These are phyloP conservation scores for Tricholoma sp. DNA, from an alignment of 768 basidiomycete genomes.

Conservation along the genomic window DNA sequence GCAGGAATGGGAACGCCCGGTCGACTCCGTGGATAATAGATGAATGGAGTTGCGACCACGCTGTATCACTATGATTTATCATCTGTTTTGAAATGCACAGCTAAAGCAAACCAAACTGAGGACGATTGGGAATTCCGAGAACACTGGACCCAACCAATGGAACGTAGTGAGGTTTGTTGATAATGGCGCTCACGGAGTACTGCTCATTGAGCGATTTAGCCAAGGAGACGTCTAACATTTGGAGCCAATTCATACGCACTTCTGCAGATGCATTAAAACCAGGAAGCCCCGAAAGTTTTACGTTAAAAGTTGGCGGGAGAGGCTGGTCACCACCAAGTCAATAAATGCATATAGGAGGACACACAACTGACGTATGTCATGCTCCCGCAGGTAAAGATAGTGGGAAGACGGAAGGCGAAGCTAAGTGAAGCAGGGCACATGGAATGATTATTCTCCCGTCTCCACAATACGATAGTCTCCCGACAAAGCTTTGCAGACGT, in stretches of 20 bases:
- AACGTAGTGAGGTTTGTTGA: slow-evolving; percentile 39
- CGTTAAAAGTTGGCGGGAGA: slow-evolving; percentile 66
- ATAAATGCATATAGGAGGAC: not conserved
- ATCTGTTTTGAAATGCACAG: not conserved
- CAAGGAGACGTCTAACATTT: not conserved
- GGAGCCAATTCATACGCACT: slow-evolving; percentile 20
- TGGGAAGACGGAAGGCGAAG: slow-evolving; percentile 56
- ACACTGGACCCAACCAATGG: slow-evolving; percentile 48
- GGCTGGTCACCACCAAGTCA: slow-evolving; percentile 34
- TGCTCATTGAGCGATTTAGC: slow-evolving; percentile 11
- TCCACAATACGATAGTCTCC: slow-evolving; percentile 53
- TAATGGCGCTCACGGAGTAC: slow-evolving; percentile 55
- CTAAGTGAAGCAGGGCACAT: slow-evolving; percentile 48
- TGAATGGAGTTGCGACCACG: slow-evolving; percentile 51
- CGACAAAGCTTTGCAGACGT: slow-evolving; percentile 47
- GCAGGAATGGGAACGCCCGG: slow-evolving; percentile 49
- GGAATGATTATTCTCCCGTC: slow-evolving; percentile 34
- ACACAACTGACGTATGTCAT: slow-evolving; percentile 47
- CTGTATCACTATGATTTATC: slow-evolving; percentile 33
- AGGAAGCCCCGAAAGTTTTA: slow-evolving; percentile 65
- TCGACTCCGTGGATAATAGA: slow-evolving; percentile 62
- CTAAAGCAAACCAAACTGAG: slow-evolving; percentile 30
- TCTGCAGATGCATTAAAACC: slow-evolving; percentile 65
- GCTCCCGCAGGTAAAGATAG: slow-evolving; percentile 50
- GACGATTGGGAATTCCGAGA: slow-evolving; percentile 34